Evolutionary conservation across 192 early-diverging fungal species (phyloP), one percentile per base, ranked within the genome.

Genomic region (Backusella westeae): DNA sequence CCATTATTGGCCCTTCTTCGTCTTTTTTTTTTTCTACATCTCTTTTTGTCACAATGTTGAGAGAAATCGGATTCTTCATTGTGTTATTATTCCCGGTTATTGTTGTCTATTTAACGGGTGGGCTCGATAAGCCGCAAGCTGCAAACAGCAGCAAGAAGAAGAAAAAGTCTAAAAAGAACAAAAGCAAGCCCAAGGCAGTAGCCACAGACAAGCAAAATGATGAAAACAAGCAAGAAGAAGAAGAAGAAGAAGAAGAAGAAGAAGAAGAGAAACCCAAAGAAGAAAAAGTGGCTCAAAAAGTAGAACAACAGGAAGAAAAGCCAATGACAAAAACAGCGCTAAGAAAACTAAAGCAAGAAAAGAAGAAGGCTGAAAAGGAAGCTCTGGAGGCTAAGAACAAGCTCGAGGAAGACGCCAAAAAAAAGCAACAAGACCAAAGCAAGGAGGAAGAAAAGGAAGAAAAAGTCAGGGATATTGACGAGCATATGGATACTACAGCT

Each of bases 91-190:
- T 76, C n/a, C 79, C 79, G 0, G 36, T 80, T 34, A 0, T 73
- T 23, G 14, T 80, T 9, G 32, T 76, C 1, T 69, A 69, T n/a
- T 32, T 72, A 3, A 32, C 66, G 9, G 56, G 78, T 4, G 29
- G 65, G n/a, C 52, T 41, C 4, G 19, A n/a, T 36, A 36, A 12
- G 49, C 21, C 44, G 21, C 17, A 46, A 34, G 19, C 65, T 5
- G 65, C 35, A 7, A 80, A 72, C 32, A 80, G 75, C n/a, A 67
- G 71, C 15, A 80, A 80, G 34, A 80, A 80, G 66, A 52, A 70
- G 36, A 67, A 68, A 7, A 70, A 74, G 10, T 52, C 49, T 12
- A 79, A 35, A 67, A 53, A 44, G 39, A 46, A 63, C 12, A 63
- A 63, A 63, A 63, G 3, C 56, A 63, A 63, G 56, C 10, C 8